phyloP scores from a whole-genome alignment of 75 land plant genomes.

The Chamaecyparis obtusa region DNA sequence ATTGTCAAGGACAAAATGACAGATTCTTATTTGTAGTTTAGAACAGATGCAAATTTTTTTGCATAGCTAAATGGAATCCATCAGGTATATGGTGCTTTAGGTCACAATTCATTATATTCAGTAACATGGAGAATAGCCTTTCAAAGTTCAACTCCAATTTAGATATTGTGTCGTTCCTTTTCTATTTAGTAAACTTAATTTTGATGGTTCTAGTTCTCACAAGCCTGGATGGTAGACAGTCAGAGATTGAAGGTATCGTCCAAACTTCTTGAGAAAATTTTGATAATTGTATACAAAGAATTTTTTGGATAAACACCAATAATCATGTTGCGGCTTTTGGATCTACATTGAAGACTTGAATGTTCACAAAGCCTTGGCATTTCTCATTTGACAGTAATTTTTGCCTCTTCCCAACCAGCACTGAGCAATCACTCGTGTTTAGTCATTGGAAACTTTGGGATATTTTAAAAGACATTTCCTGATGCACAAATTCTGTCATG shows the following conservation, averaged over 20 bases:
- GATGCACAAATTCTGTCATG: background rate
- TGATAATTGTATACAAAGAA: background rate
- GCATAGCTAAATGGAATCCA: background rate
- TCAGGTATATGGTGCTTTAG: background rate
- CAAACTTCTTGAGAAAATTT: background rate
- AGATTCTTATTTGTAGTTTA: background rate
- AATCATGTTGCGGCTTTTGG: background rate
- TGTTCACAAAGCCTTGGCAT: background rate
- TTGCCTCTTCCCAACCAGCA: background rate
- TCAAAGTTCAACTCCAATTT: background rate
- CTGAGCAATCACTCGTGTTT: background rate
- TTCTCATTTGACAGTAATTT: too few species aligned
- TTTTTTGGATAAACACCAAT: background rate
- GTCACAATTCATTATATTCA: background rate
- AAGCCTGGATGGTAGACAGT: background rate
- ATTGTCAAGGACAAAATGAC: background rate
- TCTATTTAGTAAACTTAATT: background rate
- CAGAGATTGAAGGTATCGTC: background rate
- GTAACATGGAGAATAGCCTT: background rate
- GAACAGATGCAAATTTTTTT: background rate
- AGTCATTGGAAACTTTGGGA: background rate
- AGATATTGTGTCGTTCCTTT: background rate
- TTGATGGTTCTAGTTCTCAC: background rate
- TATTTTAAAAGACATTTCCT: background rate
- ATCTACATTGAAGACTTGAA: background rate